Conservation (phyloP, 148 eudicot genomes). For the Camellia japonica region DNA sequence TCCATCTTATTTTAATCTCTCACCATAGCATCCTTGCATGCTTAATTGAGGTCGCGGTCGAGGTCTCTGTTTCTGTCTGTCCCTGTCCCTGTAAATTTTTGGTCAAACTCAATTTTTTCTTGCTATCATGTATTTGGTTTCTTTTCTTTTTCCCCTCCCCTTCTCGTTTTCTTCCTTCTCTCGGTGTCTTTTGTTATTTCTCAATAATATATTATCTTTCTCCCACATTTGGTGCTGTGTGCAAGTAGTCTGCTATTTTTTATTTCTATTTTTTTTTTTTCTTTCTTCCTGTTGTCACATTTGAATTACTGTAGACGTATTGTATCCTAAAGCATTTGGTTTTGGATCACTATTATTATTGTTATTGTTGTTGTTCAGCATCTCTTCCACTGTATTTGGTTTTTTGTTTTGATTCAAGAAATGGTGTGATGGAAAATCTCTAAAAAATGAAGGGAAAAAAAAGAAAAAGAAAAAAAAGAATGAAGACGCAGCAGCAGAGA, state of each 20-base stretch:
- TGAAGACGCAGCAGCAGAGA: no score
- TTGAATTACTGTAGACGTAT: background rate
- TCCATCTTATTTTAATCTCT: slow-evolving; percentile 1
- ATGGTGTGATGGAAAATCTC: no score
- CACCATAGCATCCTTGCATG: slow-evolving; percentile 7
- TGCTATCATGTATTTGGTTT: background rate
- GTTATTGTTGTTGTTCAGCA: no score
- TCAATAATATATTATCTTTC: background rate
- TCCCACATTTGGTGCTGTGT: slow-evolving; percentile 17
- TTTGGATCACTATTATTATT: no score
- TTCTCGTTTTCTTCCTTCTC: background rate
- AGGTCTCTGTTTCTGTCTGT: no score
- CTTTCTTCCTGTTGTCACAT: background rate
- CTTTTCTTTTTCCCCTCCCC: background rate
- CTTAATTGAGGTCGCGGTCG: background rate
- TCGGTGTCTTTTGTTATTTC: background rate
- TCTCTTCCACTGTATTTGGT: no score
- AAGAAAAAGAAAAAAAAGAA: no score
- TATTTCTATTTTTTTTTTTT: background rate
- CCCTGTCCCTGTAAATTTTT: slow-evolving; percentile 11
- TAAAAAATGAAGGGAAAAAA: no score
- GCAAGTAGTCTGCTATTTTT: background rate
- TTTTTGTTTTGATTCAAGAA: no score
- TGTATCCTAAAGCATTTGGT: background rate
- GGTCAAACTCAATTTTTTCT: background rate